Conservation (phyloP, 2,329 filamentous ascomycete species). For the Claviceps arundinis region DNA sequence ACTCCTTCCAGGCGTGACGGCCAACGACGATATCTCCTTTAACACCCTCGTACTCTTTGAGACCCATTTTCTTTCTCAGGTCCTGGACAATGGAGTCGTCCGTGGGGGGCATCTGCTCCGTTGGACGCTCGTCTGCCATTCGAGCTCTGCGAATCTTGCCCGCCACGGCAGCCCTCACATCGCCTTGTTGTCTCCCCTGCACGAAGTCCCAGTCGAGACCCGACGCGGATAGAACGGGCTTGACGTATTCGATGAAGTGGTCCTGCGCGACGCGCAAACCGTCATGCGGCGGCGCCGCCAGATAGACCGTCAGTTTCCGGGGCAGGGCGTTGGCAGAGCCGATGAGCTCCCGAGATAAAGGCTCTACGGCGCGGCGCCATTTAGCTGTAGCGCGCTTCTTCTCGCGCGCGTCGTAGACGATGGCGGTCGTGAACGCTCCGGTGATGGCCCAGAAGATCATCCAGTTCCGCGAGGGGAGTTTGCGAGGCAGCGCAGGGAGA, state of each 20-base stretch:
- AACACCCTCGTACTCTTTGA: conserved; percentile 58
- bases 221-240: conserved; percentile 79
- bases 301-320: conserved; percentile 72
- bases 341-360: conserved; percentile 68
- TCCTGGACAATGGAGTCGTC: conserved; percentile 45
- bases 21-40: conserved; percentile 82
- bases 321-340: conserved; percentile 55
- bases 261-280: conserved; percentile 75
- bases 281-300: conserved; percentile 78
- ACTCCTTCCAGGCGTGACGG: conserved; percentile 94
- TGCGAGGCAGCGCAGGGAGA: conserved; percentile 68
- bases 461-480: conserved; percentile 92
- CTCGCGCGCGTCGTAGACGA: conserved; percentile 87
- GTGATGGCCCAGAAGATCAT: conserved; percentile 82
- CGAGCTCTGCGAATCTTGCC: conserved; percentile 69
- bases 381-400: conserved; percentile 74
- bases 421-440: conserved; percentile 61
- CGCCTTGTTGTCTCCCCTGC: conserved; percentile 84
- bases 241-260: conserved; percentile 91
- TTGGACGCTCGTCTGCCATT: conserved; percentile 40
- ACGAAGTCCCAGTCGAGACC: conserved; percentile 94
- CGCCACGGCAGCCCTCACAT: conserved; percentile 74
- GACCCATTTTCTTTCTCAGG: conserved; percentile 50
- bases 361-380: conserved; percentile 76
- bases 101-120: conserved; percentile 33